These are phyloP conservation scores for Alternaria sp. DNA, from an alignment of 2,329 filamentous ascomycete species.

Conservation along the genomic window DNA sequence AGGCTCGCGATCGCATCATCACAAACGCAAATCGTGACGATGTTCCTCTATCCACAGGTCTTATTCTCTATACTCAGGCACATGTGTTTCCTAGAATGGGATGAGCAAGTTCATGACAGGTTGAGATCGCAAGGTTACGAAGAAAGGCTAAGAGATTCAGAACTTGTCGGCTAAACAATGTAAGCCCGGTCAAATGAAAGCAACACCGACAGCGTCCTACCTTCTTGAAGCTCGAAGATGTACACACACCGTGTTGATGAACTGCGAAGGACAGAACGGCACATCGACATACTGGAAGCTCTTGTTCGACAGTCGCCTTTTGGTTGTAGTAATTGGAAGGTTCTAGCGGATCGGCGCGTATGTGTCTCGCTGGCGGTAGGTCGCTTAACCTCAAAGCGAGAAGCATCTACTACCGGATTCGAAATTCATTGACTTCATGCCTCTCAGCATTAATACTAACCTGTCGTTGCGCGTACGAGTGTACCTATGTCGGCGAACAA, in stretches of 20 bases:
- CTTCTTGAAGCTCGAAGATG: not conserved
- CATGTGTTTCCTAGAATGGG: slow-evolving; percentile 1
- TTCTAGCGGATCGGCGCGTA: not conserved
- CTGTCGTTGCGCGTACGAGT: no score
- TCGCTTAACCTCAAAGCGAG: not conserved
- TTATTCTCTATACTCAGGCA: not conserved
- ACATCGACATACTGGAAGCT: not conserved
- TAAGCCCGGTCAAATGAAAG: no score
- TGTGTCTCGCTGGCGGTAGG: not conserved
- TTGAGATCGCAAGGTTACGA: not conserved
- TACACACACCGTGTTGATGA: not conserved
- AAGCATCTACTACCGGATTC: no score
- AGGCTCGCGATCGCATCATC: not conserved
- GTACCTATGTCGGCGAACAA: no score
- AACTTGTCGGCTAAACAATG: not conserved
- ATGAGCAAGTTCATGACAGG: not conserved
- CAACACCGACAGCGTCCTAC: not conserved
- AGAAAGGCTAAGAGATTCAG: not conserved
- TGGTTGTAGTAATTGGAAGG: not conserved
- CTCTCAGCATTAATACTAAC: no score
- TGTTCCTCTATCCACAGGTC: not conserved
- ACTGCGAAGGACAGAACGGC: not conserved
- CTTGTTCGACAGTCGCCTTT: not conserved
- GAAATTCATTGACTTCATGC: no score
- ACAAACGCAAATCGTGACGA: not conserved